A percentile compares a stretch with the other conserved stretches of the same genome.
Conservation (phyloP, 2,329 filamentous ascomycete species). For the Tolypocladium tundrense region DNA sequence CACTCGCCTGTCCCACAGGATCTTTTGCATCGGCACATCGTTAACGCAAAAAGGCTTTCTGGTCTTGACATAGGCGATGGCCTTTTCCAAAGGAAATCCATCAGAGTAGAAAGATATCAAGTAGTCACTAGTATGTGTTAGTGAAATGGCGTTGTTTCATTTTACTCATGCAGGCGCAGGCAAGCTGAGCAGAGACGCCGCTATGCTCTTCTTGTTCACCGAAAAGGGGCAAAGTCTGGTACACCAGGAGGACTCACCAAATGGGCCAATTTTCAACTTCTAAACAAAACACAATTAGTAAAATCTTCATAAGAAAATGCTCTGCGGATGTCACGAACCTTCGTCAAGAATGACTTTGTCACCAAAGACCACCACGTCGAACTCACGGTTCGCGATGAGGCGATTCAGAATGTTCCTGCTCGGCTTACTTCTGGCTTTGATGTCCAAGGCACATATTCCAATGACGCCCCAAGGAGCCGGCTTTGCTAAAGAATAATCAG, state of each 20-base stretch:
- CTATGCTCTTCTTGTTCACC: constrained; percentile 25
- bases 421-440: constrained; percentile 93
- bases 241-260: constrained; percentile 41
- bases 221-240: constrained; percentile 7
- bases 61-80: constrained; percentile 87
- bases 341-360: constrained; percentile 98
- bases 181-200: constrained; percentile 8
- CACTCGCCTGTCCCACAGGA: constrained; percentile 89
- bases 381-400: constrained; percentile 80
- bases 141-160: constrained; percentile 7
- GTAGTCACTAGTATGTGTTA: constrained; percentile 54
- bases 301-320: too few relatives aligned
- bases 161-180: not conserved
- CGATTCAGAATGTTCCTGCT: constrained; percentile 93
- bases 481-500: constrained; percentile 32
- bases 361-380: constrained; percentile 95
- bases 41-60: constrained; percentile 97
- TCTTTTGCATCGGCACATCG: constrained; percentile 92
- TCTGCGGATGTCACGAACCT: constrained; percentile 27
- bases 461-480: constrained; percentile 59
- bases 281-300: constrained; percentile 14
- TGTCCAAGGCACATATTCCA: constrained; percentile 88
- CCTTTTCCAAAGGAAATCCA: constrained; percentile 92
- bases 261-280: constrained; percentile 93
- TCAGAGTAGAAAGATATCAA: constrained; percentile 98